A percentile compares a stretch with the other conserved stretches of the same genome.
Evolutionary conservation across 345 rosid genomes (phyloP).

Genomic region (Aquilaria malaccensis): DNA sequence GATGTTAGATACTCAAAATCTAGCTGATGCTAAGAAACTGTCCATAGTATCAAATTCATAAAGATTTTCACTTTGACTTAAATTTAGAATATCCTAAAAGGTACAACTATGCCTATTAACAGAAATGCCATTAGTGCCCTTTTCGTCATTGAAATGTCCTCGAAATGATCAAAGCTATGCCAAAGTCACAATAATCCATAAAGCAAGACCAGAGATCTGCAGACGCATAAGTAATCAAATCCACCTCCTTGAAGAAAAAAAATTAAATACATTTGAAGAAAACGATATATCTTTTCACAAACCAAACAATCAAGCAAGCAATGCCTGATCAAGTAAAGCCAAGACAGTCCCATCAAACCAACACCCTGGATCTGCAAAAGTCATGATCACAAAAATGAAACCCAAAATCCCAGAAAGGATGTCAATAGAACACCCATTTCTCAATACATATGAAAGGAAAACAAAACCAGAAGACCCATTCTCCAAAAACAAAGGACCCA

Average conservation of each 20-base stretch:
- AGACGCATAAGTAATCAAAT: background rate
- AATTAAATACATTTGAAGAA: background rate
- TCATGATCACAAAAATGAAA: conserved; percentile 9
- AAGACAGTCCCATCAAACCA: background rate
- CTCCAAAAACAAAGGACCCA: background rate
- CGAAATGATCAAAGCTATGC: no score
- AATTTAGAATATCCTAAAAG: no score
- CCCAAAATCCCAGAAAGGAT: background rate
- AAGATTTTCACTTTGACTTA: no score
- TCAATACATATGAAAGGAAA: background rate
- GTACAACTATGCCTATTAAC: no score
- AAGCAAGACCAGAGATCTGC: background rate
- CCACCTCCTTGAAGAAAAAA: background rate
- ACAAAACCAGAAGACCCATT: background rate
- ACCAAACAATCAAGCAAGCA: background rate
- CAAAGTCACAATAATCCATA: background rate
- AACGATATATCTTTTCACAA: background rate
- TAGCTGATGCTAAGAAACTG: no score
- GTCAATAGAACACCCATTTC: no score
- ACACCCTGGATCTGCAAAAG: conserved; percentile 26
- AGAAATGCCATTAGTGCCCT: no score
- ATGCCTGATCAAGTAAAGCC: background rate
- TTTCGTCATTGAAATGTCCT: no score
- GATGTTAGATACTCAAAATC: no score
- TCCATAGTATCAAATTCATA: no score